phyloP scores from a whole-genome alignment of 768 basidiomycete genomes.

The Termitomyces sp. region DNA sequence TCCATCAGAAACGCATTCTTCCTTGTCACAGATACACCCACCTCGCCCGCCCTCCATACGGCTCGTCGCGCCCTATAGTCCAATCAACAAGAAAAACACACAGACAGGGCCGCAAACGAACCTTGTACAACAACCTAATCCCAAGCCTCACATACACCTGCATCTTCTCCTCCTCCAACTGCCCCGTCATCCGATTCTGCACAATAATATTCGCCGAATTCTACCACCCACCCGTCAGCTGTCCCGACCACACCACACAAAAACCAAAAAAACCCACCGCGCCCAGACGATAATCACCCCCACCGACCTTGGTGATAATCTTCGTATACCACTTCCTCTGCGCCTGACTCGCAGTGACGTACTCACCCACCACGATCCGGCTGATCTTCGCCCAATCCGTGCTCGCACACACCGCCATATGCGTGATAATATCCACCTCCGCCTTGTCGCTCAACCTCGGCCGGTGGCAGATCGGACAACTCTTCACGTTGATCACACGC shows the following conservation, averaged over 20 bases:
- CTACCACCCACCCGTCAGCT: no score
- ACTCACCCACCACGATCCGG: conserved; percentile 87
- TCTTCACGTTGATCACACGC: conserved; percentile 92
- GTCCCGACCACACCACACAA: no score
- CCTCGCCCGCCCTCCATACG: conserved; percentile 88
- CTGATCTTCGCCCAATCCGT: conserved; percentile 90
- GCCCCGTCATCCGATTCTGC: conserved; percentile 88
- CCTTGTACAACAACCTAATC: conserved; percentile 89
- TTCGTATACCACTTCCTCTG: conserved; percentile 97
- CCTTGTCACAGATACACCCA: conserved; percentile 24
- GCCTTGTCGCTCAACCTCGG: conserved; percentile 80
- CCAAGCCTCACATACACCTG: conserved; percentile 88
- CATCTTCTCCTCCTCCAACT: conserved; percentile 98
- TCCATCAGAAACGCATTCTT: not conserved
- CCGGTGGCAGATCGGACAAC: conserved; percentile 90
- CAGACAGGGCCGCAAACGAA: conserved; percentile 8
- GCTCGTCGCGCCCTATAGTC: conserved; percentile 67
- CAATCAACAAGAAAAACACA: not conserved
- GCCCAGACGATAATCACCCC: conserved; percentile 84
- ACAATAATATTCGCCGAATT: conserved; percentile 99
- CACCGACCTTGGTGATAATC: conserved; percentile 79
- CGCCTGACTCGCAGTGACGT: conserved; percentile 90
- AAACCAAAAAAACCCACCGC: conserved; percentile 52
- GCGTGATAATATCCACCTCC: conserved; percentile 93
- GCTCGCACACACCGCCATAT: conserved; percentile 93